Percentiles rank a stretch among this genome's conserved stretches.
phyloP scores from a whole-genome alignment of 164 flowering plant genomes.

The Warburgia ugandensis region DNA sequence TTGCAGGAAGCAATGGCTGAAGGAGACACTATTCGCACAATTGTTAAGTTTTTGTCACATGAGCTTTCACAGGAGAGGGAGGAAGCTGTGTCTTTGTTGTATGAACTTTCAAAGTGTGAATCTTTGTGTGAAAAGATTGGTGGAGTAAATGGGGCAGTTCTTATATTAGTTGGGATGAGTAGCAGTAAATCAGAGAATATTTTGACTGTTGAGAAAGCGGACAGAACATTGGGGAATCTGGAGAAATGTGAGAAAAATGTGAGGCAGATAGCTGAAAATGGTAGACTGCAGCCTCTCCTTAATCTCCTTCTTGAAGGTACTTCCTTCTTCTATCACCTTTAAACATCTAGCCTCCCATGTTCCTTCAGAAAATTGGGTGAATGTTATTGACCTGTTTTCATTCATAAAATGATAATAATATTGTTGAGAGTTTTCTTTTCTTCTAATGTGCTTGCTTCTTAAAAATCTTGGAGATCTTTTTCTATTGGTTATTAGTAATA shows the following conservation, averaged over 20 bases:
- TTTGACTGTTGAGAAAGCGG: slow-evolving; percentile 73
- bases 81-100: slow-evolving; percentile 79
- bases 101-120: slow-evolving; percentile 82
- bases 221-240: slow-evolving; percentile 74
- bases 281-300: slow-evolving; percentile 87
- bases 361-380: too few relatives aligned
- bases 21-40: slow-evolving; percentile 79
- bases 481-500: too few relatives aligned
- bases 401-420: too few relatives aligned
- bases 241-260: slow-evolving; percentile 80
- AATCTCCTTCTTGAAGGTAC: slow-evolving; percentile 76
- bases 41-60: slow-evolving; percentile 77
- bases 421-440: too few relatives aligned
- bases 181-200: slow-evolving; percentile 86
- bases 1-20: slow-evolving; percentile 74
- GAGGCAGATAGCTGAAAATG: slow-evolving; percentile 91
- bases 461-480: too few relatives aligned
- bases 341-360: too few relatives aligned
- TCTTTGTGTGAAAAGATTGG: slow-evolving; percentile 83
- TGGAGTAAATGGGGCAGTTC: slow-evolving; percentile 81
- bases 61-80: slow-evolving; percentile 83
- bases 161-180: slow-evolving; percentile 82
- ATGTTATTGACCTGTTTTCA: too few relatives aligned
- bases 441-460: too few relatives aligned
- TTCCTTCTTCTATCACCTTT: too few relatives aligned